phyloP scores from a whole-genome alignment of 2,329 filamentous ascomycete species.

The Clonostachys rhizophaga region DNA sequence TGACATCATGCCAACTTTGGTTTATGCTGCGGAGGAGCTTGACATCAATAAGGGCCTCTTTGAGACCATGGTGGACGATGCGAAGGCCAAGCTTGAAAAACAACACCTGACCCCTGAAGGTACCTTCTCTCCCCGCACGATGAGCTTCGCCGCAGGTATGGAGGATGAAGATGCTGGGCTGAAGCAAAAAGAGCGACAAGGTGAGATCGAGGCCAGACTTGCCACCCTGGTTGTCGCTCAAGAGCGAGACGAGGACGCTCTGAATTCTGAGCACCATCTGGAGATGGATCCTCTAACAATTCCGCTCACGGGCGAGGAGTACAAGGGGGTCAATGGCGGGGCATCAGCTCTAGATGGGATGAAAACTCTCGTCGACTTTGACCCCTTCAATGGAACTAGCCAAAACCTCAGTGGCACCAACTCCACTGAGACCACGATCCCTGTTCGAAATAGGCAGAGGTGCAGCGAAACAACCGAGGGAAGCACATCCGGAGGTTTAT shows the following conservation, averaged over 20 bases:
- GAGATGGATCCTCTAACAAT: no score
- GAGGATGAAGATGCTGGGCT: constrained; percentile 6
- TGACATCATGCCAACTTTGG: constrained; percentile 79
- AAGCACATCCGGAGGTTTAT: constrained; percentile 46
- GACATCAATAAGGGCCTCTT: constrained; percentile 72
- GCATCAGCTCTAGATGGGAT: constrained; percentile 38
- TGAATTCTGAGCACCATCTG: constrained; percentile 1
- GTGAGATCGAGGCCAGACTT: constrained; percentile 6
- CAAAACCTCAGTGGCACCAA: constrained; percentile 12
- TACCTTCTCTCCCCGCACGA: constrained; percentile 37
- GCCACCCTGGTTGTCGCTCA: constrained; percentile 13
- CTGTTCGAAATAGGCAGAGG: constrained; percentile 32
- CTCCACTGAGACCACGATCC: neutral
- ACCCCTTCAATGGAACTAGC: constrained; percentile 37
- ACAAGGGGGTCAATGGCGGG: constrained; percentile 38
- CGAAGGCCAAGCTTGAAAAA: constrained; percentile 44
- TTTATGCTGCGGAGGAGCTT: constrained; percentile 80
- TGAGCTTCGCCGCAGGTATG: constrained; percentile 28
- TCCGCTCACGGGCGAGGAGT: constrained; percentile 11
- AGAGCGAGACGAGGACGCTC: constrained; percentile 13
- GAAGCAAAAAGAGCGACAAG: constrained; percentile 11
- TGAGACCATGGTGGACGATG: constrained; percentile 60
- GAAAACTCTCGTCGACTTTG: constrained; percentile 41
- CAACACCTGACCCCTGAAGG: constrained; percentile 26
- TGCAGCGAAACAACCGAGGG: constrained; percentile 60